A percentile compares a stretch with the other conserved stretches of the same genome.
phyloP scores from a whole-genome alignment of 2,329 filamentous ascomycete species.

The Botrytis squamosa region DNA sequence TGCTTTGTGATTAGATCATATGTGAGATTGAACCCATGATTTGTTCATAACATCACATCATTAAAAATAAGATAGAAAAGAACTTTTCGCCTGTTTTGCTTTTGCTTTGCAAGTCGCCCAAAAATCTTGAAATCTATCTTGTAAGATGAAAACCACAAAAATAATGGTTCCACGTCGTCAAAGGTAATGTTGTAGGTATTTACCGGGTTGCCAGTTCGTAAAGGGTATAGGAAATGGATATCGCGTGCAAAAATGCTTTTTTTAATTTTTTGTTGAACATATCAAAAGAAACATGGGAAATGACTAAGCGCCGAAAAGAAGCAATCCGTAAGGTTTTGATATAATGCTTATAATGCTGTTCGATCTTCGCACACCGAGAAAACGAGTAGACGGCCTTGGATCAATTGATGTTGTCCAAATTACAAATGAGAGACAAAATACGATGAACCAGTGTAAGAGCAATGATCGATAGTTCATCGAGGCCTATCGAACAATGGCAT shows the following conservation, averaged over 20 bases:
- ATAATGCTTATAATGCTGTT: constrained; percentile 25
- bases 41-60: constrained; percentile 21
- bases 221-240: constrained; percentile 38
- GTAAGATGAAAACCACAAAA: constrained; percentile 22
- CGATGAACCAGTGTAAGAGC: constrained; percentile 35
- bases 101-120: constrained; percentile 12
- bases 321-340: constrained; percentile 33
- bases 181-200: constrained; percentile 36
- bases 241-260: constrained; percentile 37
- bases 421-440: constrained; percentile 33
- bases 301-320: constrained; percentile 39
- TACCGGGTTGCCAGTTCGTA: constrained; percentile 40
- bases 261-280: constrained; percentile 26
- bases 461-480: constrained; percentile 39
- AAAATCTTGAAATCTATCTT: constrained; percentile 19
- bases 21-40: constrained; percentile 16
- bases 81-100: constrained; percentile 12
- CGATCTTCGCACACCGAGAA: constrained; percentile 35
- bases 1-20: constrained; percentile 30
- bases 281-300: constrained; percentile 32
- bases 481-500: constrained; percentile 36
- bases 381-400: constrained; percentile 34
- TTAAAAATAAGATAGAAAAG: constrained; percentile 19
- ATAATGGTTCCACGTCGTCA: constrained; percentile 32
- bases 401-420: constrained; percentile 36